Conservation (phyloP, 495 filamentous ascomycete species). For the Cryomyces minteri region DNA sequence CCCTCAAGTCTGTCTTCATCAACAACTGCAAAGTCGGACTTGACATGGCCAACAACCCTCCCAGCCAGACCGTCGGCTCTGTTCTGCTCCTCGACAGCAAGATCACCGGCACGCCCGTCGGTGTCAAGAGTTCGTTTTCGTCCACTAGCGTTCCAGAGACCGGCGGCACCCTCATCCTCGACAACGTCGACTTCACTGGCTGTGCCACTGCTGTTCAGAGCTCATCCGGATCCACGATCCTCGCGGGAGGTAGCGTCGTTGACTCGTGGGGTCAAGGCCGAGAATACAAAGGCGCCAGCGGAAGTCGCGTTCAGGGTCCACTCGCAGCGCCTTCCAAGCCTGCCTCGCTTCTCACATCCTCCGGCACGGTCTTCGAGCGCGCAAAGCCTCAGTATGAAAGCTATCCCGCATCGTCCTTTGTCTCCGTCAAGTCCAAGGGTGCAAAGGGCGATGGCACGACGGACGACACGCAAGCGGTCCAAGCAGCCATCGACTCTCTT, state of each 20-base stretch:
- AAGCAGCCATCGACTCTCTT: conserved; percentile 25
- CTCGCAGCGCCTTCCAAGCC: conserved; percentile 23
- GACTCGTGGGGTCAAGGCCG: conserved; percentile 35
- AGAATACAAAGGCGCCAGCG: conserved; percentile 26
- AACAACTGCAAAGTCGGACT: conserved; percentile 42
- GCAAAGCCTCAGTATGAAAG: conserved; percentile 50
- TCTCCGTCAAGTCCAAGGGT: conserved; percentile 36
- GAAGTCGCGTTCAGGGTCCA: conserved; percentile 23
- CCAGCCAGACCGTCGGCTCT: conserved; percentile 27
- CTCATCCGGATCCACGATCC: conserved; percentile 26
- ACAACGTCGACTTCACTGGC: conserved; percentile 50
- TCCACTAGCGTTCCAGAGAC: conserved; percentile 16
- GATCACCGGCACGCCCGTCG: conserved; percentile 17
- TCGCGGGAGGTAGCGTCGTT: conserved; percentile 36
- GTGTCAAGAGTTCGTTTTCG: conserved; percentile 17
- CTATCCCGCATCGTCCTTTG: conserved; percentile 31
- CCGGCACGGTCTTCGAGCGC: conserved; percentile 40
- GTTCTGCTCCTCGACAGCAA: conserved; percentile 21
- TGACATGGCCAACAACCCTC: conserved; percentile 34
- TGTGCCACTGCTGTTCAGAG: conserved; percentile 41
- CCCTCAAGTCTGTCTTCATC: conserved; percentile 22
- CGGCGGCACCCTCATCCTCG: conserved; percentile 37
- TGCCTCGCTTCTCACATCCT: conserved; percentile 16
- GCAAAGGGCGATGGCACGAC: conserved; percentile 52
- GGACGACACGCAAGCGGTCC: conserved; percentile 42